Evolutionary conservation across 306 rosid species (phyloP).

Genomic region (Cicer pinnatifidum): DNA sequence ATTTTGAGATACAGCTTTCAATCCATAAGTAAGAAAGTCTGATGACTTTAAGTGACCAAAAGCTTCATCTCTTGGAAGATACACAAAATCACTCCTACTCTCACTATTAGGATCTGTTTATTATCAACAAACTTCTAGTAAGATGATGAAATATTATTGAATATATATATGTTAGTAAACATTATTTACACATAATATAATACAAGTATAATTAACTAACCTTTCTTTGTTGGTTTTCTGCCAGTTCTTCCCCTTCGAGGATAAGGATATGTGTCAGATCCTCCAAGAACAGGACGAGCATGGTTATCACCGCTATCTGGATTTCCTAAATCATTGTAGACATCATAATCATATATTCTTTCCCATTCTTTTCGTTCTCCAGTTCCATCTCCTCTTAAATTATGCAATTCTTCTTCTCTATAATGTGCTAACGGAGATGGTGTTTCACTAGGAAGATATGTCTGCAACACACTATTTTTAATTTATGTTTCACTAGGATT

Average conservation of each 20-base stretch:
- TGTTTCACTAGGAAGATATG: conserved; percentile 84
- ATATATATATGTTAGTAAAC: background rate
- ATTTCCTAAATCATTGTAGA: conserved; percentile 71
- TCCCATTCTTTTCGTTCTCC: conserved; percentile 77
- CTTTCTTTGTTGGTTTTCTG: conserved; percentile 53
- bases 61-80: conserved; percentile 75
- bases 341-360: conserved; percentile 75
- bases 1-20: conserved; percentile 64
- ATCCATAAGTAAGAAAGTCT: conserved; percentile 63
- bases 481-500: background rate
- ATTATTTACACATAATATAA: background rate
- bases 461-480: conserved; percentile 39
- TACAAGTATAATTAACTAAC: conserved; percentile 36
- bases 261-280: conserved; percentile 61
- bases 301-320: conserved; percentile 56
- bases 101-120: conserved; percentile 58
- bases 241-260: conserved; percentile 89
- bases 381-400: conserved; percentile 70
- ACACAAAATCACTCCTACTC: conserved; percentile 51
- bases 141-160: background rate
- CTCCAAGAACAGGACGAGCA: conserved; percentile 75
- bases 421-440: conserved; percentile 62
- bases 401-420: conserved; percentile 60
- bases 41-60: conserved; percentile 72
- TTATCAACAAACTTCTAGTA: background rate